Evolutionary conservation across 306 rosid genomes (phyloP), one percentile per base, ranked within the genome.

Genomic region (Vigna mungo): DNA sequence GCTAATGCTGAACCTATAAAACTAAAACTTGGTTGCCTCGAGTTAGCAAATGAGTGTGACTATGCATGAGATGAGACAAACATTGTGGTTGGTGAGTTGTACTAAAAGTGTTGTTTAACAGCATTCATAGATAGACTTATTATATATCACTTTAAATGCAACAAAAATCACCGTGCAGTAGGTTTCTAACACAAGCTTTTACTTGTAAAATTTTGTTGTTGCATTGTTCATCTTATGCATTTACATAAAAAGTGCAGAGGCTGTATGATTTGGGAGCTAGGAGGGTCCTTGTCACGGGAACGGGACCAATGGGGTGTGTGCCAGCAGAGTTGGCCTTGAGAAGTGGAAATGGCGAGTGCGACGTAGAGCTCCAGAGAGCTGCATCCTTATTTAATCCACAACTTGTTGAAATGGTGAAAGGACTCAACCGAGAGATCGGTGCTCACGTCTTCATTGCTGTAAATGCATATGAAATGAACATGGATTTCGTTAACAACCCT

Each of bases 261-360:
- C 44, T 92, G 3, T 87, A 91, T 51, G 92, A 87, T 27, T 74
- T 89, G 68, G 98, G 97, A 86, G 96, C 58, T 6, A 82, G 93
- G 7, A 75, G 87, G 83, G 86, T 90, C 23, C 64, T 92, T 17
- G 97, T 92, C 37, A 92, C 96, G 4, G 92, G 93, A 0, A 90
- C 93, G 0, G 97, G 97, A 56, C 90, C 97, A 20, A 64, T 92
- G 78, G 97, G 93, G 53, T 92, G 97, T 41, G 97, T 82, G 27
- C 97, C 97, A 0, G 92, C 97, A 0, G 96, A 90, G 78, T 62
- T 88, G 75, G 97, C 96, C 0, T 0, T 60, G 68, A 88, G 79
- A 21, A 76, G 97, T 77, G 51, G 60, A 44, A 74, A 37, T 10
- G 97, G 97, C 10, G 85, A 86, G 3, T 92, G 96, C 52, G 78